These are phyloP conservation scores for Fusarium sp. DNA, from an alignment of 2,329 filamentous ascomycete species.

Conservation along the genomic window DNA sequence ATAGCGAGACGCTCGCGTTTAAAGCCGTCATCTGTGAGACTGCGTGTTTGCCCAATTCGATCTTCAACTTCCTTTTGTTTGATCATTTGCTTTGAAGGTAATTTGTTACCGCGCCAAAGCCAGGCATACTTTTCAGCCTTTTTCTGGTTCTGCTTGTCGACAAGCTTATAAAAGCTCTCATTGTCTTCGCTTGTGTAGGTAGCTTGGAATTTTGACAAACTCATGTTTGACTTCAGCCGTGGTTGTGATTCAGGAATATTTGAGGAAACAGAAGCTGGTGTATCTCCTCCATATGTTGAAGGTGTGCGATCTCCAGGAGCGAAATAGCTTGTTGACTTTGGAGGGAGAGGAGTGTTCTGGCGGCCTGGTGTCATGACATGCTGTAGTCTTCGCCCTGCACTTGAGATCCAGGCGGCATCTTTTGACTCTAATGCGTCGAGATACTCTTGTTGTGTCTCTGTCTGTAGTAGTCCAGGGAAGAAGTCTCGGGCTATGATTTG, in stretches of 20 bases:
- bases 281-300: slow-evolving; percentile 76
- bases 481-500: slow-evolving; percentile 97
- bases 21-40: slow-evolving; percentile 68
- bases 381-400: slow-evolving; percentile 76
- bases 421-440: slow-evolving; percentile 90
- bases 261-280: slow-evolving; percentile 71
- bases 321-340: slow-evolving; percentile 37
- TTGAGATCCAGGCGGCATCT: slow-evolving; percentile 86
- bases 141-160: slow-evolving; percentile 91
- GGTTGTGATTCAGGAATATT: slow-evolving; percentile 56
- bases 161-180: slow-evolving; percentile 91
- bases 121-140: slow-evolving; percentile 87
- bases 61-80: slow-evolving; percentile 73
- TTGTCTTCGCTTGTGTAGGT: slow-evolving; percentile 99
- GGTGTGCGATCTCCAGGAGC: slow-evolving; percentile 67
- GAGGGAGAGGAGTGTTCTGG: slow-evolving; percentile 43
- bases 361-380: slow-evolving; percentile 86
- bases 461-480: slow-evolving; percentile 90
- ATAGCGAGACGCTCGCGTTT: slow-evolving; percentile 71
- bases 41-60: slow-evolving; percentile 60
- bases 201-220: slow-evolving; percentile 85
- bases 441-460: slow-evolving; percentile 90
- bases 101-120: slow-evolving; percentile 89
- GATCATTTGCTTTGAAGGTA: slow-evolving; percentile 82
- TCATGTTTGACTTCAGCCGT: slow-evolving; percentile 79